A percentile compares a stretch with the other conserved stretches of the same genome.
These are phyloP conservation scores for Physcomitrellopsis africana DNA, from an alignment of 225 moss, liverwort and hornwort species.

Conservation along the genomic window DNA sequence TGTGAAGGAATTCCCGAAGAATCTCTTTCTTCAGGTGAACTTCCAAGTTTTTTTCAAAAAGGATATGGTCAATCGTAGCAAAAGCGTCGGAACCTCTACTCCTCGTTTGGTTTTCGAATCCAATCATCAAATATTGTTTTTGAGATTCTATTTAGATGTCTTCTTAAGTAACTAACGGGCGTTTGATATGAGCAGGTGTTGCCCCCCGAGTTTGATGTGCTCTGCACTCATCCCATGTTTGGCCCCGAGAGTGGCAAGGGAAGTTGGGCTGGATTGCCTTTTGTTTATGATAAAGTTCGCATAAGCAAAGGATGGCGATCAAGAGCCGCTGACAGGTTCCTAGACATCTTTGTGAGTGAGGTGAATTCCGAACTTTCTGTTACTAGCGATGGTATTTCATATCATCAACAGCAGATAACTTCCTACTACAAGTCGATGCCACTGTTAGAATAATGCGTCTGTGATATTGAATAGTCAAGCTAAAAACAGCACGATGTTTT, in stretches of 20 bases:
- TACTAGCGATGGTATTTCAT: background rate
- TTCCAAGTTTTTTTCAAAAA: background rate
- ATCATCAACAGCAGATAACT: background rate
- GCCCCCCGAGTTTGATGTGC: constrained; percentile 91
- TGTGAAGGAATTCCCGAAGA: constrained; percentile 95
- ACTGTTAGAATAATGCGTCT: background rate
- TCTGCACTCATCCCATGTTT: constrained; percentile 99
- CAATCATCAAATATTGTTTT: background rate
- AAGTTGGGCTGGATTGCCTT: constrained; percentile 83
- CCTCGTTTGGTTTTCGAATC: no score
- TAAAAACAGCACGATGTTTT: background rate
- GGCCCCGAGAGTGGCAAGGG: constrained; percentile 94
- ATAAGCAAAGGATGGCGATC: constrained; percentile 60
- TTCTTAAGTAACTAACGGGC: constrained; percentile 6
- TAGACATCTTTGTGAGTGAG: constrained; percentile 84
- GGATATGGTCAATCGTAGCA: background rate
- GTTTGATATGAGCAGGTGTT: constrained; percentile 59
- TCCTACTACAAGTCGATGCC: background rate
- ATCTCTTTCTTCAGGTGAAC: constrained; percentile 83
- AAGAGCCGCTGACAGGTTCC: constrained; percentile 68
- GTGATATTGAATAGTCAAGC: background rate
- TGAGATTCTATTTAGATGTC: background rate
- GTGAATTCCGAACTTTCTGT: constrained; percentile 38
- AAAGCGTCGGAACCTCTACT: background rate
- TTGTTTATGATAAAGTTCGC: constrained; percentile 95